Base-by-base conservation (phyloP, 2,329 filamentous ascomycete species). In the Arthroderma sp. region DNA sequence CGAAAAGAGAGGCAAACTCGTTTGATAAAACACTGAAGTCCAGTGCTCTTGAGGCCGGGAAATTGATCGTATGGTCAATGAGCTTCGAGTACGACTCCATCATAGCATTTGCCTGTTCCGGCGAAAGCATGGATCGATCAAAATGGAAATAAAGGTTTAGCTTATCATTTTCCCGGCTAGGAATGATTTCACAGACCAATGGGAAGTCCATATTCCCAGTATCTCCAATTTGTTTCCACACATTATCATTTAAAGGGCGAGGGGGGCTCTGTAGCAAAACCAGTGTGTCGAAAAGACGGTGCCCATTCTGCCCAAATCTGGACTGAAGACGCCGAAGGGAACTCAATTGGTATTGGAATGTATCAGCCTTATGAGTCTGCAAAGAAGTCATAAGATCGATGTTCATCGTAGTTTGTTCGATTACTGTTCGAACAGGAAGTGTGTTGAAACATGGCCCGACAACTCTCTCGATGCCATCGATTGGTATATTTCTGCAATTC, bases 401-500 rank as follows among this genome's bases (percentile, higher is more conserved):
- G 46, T 80, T 78, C 10, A 70, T 72, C 1, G 60, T 65, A 1
- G 59, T 59, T 2, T 57, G 57, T 1, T 69, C 62, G 6, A 83
- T 49, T 30, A 77, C 63, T 10, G 78, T 64, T 28, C 85, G 75
- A 1, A 87, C 57, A 0, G 88, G 86, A 8, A 94, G 64, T 0
- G 88, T 94, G 57, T 94, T 95, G 69, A 95, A 94, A 59, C 86
- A 94, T 0, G 88, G 88, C 0, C 85, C 86, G n/a, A 93, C 75
- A 4, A 94, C 73, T 3, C 72, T 68, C 33, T 88, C 79, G 7
- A 89, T 68, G 0, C 73, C 75, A 4, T 81, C 72, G 2, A 88
- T 60, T 0, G 76, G 64, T 6, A 85, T 58, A 0, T 79, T 81
- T 5, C 88, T 78, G 1, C 88, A 87, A 55, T 78, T 88, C 45